phyloP scores from a whole-genome alignment of 345 rosid species.

The Euclidium syriacum region DNA sequence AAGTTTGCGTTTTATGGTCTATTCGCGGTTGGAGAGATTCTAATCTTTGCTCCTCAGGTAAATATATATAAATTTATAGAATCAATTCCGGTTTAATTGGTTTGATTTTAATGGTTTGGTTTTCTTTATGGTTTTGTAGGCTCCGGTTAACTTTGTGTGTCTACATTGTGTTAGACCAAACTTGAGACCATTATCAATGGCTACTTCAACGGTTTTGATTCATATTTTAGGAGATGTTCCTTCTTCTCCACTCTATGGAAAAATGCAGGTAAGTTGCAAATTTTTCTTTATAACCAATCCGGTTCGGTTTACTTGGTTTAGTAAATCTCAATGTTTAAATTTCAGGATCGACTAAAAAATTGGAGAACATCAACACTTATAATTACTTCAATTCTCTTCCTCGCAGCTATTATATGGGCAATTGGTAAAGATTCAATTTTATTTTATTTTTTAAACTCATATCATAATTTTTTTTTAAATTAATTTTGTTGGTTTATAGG shows the following conservation, averaged over 20 bases:
- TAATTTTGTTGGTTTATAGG: slow-evolving; percentile 40
- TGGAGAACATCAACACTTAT: slow-evolving; percentile 87
- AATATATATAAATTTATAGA: not conserved
- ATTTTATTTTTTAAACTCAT: not conserved
- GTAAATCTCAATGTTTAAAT: not conserved
- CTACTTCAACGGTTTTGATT: slow-evolving; percentile 81
- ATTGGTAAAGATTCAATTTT: slow-evolving; percentile 41
- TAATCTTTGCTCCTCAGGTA: slow-evolving; percentile 98
- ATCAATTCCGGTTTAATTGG: not conserved
- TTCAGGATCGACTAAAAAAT: slow-evolving; percentile 58
- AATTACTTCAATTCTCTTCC: slow-evolving; percentile 69
- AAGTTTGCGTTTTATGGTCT: slow-evolving; percentile 71
- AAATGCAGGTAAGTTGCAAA: slow-evolving; percentile 62
- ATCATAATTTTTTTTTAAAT: not conserved
- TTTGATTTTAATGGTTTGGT: not conserved
- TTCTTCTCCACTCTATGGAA: slow-evolving; percentile 95
- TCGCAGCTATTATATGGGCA: slow-evolving; percentile 77
- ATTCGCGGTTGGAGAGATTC: slow-evolving; percentile 77
- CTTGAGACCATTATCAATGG: slow-evolving; percentile 94
- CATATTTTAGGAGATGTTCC: slow-evolving; percentile 98
- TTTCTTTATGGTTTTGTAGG: slow-evolving; percentile 39
- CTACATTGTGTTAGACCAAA: slow-evolving; percentile 90
- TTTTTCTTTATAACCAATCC: not conserved
- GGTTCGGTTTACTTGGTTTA: not conserved
- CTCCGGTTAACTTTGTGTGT: slow-evolving; percentile 88